Evolutionary conservation across 768 basidiomycete genomes (phyloP).

Genomic region (Tylopilus cervinicoccineus): DNA sequence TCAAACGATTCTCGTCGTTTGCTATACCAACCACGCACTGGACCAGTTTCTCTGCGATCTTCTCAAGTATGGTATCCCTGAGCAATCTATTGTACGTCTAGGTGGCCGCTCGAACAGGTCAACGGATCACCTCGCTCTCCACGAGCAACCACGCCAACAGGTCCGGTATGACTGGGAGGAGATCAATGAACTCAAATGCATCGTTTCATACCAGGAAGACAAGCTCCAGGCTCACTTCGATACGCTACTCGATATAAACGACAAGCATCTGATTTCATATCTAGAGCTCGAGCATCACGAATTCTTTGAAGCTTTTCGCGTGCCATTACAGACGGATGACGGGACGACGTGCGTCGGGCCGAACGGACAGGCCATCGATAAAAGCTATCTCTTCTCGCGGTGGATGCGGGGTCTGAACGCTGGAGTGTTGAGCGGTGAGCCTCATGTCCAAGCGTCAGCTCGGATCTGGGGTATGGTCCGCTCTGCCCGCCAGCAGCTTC

Average conservation of each 20-base stretch:
- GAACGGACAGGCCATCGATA: conserved; percentile 35
- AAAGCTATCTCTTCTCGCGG: conserved; percentile 41
- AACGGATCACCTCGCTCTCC: conserved; percentile 44
- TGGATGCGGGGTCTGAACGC: conserved; percentile 45
- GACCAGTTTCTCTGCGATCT: conserved; percentile 66
- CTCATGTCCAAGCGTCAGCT: conserved; percentile 23
- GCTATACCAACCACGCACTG: conserved; percentile 70
- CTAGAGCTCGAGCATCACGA: conserved; percentile 44
- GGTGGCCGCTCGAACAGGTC: conserved; percentile 48
- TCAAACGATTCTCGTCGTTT: conserved; percentile 57
- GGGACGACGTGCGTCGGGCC: conserved; percentile 45
- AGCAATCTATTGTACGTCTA: conserved; percentile 48
- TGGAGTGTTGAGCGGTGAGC: conserved; percentile 36
- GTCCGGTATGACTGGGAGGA: not conserved
- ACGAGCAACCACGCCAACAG: conserved; percentile 6
- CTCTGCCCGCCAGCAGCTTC: conserved; percentile 24
- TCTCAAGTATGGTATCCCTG: conserved; percentile 52
- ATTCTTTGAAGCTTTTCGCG: conserved; percentile 41
- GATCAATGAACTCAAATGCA: conserved; percentile 21
- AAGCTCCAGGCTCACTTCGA: conserved; percentile 14
- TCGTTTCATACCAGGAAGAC: conserved; percentile 33
- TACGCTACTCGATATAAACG: conserved; percentile 18
- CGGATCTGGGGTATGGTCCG: conserved; percentile 39
- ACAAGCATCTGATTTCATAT: conserved; percentile 35
- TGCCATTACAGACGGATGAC: conserved; percentile 34